Evolutionary conservation across 768 basidiomycete species (phyloP).

Genomic region (Hemileccinum rubropunctum): DNA sequence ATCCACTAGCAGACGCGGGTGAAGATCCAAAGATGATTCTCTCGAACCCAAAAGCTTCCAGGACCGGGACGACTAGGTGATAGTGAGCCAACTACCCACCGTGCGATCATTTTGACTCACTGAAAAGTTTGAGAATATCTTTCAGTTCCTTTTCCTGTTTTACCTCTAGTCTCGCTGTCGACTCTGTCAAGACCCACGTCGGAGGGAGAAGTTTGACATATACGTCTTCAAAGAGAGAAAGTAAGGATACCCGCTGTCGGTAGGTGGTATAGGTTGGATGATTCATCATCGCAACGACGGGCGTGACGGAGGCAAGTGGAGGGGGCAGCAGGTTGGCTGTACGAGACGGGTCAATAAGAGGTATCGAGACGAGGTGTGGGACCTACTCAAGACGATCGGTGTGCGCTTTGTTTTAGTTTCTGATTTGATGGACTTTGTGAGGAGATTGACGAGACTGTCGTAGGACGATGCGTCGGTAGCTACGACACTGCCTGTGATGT

Average conservation of each 20-base stretch:
- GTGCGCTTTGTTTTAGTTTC: constrained; percentile 34
- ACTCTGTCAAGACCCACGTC: constrained; percentile 58
- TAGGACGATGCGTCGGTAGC: constrained; percentile 45
- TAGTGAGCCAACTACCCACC: not conserved
- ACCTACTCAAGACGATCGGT: constrained; percentile 65
- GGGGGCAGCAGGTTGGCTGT: constrained; percentile 80
- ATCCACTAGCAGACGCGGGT: constrained; percentile 50
- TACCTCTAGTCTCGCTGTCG: constrained; percentile 25
- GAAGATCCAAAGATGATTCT: constrained; percentile 84
- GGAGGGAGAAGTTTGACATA: constrained; percentile 78
- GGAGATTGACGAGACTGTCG: constrained; percentile 69
- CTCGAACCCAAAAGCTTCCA: constrained; percentile 84
- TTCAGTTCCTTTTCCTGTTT: constrained; percentile 45
- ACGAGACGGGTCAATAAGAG: constrained; percentile 3
- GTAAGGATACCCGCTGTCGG: constrained; percentile 65
- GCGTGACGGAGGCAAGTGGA: constrained; percentile 64
- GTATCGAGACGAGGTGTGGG: not conserved
- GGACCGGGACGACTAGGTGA: constrained; percentile 65
- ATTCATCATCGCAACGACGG: constrained; percentile 77
- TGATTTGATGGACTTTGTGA: constrained; percentile 54
- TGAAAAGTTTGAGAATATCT: constrained; percentile 79
- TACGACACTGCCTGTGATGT: constrained; percentile 55
- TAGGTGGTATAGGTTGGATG: constrained; percentile 72
- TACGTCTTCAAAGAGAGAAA: constrained; percentile 73
- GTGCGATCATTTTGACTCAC: constrained; percentile 44